Conservation (phyloP, 192 early-diverging fungal species). For the Entophlyctis luteolus region DNA sequence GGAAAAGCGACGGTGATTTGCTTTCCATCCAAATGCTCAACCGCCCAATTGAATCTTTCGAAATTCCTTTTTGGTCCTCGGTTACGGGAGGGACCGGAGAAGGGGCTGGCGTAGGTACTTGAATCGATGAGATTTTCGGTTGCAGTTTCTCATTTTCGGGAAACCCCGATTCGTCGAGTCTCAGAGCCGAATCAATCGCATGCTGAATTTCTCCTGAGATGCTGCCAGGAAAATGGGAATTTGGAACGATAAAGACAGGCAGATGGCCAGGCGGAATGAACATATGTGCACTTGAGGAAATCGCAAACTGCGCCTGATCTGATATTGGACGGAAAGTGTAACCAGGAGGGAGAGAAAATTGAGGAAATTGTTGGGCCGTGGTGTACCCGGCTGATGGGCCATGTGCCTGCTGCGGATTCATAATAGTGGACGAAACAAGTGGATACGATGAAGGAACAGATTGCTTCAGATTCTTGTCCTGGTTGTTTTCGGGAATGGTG, state of each 20-base stretch:
- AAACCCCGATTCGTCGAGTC: too few species aligned
- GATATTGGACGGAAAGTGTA: too few species aligned
- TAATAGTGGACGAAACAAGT: background rate
- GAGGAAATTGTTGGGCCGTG: too few species aligned
- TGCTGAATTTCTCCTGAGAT: too few species aligned
- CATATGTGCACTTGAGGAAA: background rate
- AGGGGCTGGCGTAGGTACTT: too few species aligned
- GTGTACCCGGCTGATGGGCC: background rate
- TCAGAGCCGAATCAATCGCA: too few species aligned
- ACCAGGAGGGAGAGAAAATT: too few species aligned
- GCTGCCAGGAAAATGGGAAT: too few species aligned
- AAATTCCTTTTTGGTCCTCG: background rate
- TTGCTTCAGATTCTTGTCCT: background rate
- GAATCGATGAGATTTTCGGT: too few species aligned
- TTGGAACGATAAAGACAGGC: too few species aligned
- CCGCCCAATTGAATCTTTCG: background rate
- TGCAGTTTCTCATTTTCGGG: too few species aligned
- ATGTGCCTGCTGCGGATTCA: background rate
- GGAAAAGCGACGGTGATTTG: background rate
- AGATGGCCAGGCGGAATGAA: background rate
- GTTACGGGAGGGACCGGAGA: background rate
- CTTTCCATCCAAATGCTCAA: background rate
- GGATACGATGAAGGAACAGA: background rate
- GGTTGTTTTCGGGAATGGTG: background rate
- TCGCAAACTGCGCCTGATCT: too few species aligned